These are phyloP conservation scores for Seiridium unicorne DNA, from an alignment of 2,329 filamentous ascomycete genomes.

Conservation along the genomic window DNA sequence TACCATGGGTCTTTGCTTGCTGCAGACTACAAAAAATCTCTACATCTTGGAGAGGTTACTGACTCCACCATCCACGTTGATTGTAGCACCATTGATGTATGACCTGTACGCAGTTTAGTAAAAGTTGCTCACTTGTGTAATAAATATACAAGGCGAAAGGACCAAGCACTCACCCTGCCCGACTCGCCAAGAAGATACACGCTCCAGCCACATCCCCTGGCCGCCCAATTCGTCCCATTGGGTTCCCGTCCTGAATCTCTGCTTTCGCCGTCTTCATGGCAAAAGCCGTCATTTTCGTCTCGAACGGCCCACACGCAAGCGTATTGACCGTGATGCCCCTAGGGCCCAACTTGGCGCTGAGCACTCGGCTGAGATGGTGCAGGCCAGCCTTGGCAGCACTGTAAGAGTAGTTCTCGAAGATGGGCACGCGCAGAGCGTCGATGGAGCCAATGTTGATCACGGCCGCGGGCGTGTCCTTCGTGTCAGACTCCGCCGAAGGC, in stretches of 20 bases:
- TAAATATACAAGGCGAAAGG: too few species aligned
- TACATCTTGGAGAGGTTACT: constrained; percentile 43
- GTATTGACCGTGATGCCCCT: constrained; percentile 64
- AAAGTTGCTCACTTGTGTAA: not conserved
- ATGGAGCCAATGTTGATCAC: constrained; percentile 66
- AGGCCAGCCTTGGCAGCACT: constrained; percentile 61
- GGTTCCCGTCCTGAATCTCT: constrained; percentile 56
- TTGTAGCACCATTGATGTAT: constrained; percentile 64
- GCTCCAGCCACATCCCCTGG: constrained; percentile 70
- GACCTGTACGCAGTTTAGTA: constrained; percentile 27
- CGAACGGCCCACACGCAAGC: constrained; percentile 69
- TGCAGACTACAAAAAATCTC: not conserved
- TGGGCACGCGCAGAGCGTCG: constrained; percentile 60
- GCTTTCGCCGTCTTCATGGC: constrained; percentile 56
- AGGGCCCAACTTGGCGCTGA: constrained; percentile 60
- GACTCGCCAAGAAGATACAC: constrained; percentile 67
- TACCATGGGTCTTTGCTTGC: too few species aligned
- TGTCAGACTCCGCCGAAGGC: constrained; percentile 14
- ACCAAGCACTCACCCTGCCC: constrained; percentile 51
- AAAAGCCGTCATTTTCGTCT: constrained; percentile 67
- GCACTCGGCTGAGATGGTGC: constrained; percentile 59
- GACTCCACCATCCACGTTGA: constrained; percentile 60
- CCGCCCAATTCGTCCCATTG: constrained; percentile 64
- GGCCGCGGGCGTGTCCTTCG: constrained; percentile 45
- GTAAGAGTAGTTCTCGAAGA: constrained; percentile 60